Percentiles rank a stretch among this genome's conserved stretches.
phyloP scores from a whole-genome alignment of 306 rosid genomes.

The Sphenostylis stenocarpa region DNA sequence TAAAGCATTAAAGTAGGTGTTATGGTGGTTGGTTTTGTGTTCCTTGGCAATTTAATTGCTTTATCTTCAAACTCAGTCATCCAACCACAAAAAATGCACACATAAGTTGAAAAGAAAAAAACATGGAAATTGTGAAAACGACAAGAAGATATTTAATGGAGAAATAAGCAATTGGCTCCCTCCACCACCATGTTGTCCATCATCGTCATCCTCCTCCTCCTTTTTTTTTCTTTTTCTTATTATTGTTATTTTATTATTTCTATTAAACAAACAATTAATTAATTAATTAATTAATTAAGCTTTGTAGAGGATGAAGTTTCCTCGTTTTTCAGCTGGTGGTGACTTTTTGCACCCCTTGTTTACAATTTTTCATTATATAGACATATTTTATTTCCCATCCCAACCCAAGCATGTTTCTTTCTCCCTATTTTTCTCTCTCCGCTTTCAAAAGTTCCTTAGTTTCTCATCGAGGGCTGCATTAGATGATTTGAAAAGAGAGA shows the following conservation, averaged over 20 bases:
- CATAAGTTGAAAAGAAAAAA: slow-evolving; percentile 37
- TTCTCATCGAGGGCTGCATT: slow-evolving; percentile 51
- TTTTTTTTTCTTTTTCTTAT: not conserved
- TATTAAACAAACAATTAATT: slow-evolving; percentile 18
- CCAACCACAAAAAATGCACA: slow-evolving; percentile 74
- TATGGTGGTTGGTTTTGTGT: slow-evolving; percentile 74
- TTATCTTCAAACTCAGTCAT: slow-evolving; percentile 79
- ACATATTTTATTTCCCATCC: slow-evolving; percentile 20
- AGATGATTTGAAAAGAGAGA: slow-evolving; percentile 62
- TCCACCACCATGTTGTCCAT: slow-evolving; percentile 43
- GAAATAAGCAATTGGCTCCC: slow-evolving; percentile 65
- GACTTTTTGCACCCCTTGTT: slow-evolving; percentile 57
- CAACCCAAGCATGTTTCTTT: slow-evolving; percentile 16
- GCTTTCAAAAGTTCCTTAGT: slow-evolving; percentile 36
- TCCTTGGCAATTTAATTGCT: slow-evolving; percentile 73
- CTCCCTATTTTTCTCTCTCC: not conserved
- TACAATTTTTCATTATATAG: slow-evolving; percentile 7
- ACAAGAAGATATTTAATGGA: slow-evolving; percentile 86
- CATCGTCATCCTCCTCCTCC: slow-evolving; percentile 28
- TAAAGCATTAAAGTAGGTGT: slow-evolving; percentile 71
- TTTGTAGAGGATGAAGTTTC: slow-evolving; percentile 74
- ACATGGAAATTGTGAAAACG: slow-evolving; percentile 66
- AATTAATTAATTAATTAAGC: slow-evolving; percentile 35
- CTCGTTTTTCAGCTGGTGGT: slow-evolving; percentile 74
- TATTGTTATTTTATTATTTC: not conserved